A percentile compares a stretch with the other conserved stretches of the same genome.
Evolutionary conservation across 2,329 filamentous ascomycete genomes (phyloP).

Genomic region (Aspergillus ibericus): DNA sequence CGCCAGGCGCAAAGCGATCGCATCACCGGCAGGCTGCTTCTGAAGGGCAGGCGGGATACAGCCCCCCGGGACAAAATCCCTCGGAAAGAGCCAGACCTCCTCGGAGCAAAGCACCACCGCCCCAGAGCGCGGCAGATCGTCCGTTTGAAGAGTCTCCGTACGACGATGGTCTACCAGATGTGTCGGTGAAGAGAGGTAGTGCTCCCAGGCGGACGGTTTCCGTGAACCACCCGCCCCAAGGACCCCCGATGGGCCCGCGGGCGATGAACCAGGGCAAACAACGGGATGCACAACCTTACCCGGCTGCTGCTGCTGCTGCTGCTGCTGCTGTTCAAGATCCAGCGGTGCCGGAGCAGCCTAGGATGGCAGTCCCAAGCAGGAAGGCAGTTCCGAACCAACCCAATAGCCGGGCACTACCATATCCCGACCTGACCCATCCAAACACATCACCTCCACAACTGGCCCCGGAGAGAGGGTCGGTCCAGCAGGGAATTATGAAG

Average conservation of each 20-base stretch:
- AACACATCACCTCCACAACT: constrained; percentile 2
- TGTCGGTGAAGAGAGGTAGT: constrained; percentile 14
- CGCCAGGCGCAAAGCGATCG: constrained; percentile 18
- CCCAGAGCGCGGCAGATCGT: constrained; percentile 22
- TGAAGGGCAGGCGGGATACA: constrained; percentile 13
- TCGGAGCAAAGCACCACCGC: constrained; percentile 18
- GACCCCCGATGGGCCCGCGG: constrained; percentile 3
- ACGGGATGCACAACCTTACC: background rate
- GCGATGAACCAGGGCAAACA: constrained; percentile 8
- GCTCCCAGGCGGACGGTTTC: constrained; percentile 30
- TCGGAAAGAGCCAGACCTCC: constrained; percentile 5
- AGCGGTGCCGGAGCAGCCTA: background rate
- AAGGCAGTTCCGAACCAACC: background rate
- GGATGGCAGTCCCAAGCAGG: background rate
- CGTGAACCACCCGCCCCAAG: constrained; percentile 18
- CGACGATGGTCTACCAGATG: constrained; percentile 6
- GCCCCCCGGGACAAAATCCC: constrained; percentile 10
- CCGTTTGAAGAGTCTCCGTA: constrained; percentile 23
- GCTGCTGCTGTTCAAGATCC: background rate
- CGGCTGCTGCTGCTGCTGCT: background rate
- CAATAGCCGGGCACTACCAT: background rate
- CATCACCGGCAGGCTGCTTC: constrained; percentile 14
- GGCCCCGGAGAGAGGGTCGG: background rate
- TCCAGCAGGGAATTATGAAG: background rate
- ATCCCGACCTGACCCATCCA: background rate